These are phyloP conservation scores for Nemania serpens DNA, from an alignment of 2,329 filamentous ascomycete species.

Conservation along the genomic window DNA sequence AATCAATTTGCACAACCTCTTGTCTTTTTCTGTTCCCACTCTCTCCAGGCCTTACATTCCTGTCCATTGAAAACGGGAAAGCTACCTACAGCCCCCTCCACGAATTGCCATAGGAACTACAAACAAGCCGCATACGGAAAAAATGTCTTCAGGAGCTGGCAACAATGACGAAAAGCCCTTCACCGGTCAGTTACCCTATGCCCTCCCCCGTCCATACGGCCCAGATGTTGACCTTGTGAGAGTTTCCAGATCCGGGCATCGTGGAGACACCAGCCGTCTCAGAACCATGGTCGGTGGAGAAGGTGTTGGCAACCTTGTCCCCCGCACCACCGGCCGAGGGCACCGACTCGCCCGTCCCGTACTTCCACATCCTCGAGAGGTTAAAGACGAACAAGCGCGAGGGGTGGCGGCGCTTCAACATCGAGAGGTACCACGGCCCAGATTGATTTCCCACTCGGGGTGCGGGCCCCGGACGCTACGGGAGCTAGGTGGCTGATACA, in stretches of 20 bases:
- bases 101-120: neutral
- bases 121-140: neutral
- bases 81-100: neutral
- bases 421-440: slow-evolving; percentile 55
- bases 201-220: neutral
- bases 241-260: slow-evolving; percentile 41
- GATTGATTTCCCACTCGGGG: too few species aligned
- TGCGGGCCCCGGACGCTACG: too few species aligned
- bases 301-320: slow-evolving; percentile 68
- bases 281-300: slow-evolving; percentile 60
- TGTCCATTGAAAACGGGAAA: neutral
- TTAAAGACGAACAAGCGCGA: slow-evolving; percentile 97
- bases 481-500: too few species aligned
- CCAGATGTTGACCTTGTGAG: neutral
- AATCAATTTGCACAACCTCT: neutral
- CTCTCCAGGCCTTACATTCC: neutral
- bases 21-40: neutral
- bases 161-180: slow-evolving; percentile 15
- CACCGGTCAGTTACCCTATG: slow-evolving; percentile 9
- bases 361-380: slow-evolving; percentile 92
- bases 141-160: slow-evolving; percentile 21
- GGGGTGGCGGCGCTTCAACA: slow-evolving; percentile 89
- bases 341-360: slow-evolving; percentile 77
- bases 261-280: slow-evolving; percentile 47
- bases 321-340: slow-evolving; percentile 61